phyloP scores from a whole-genome alignment of 306 rosid genomes.

The Cucurbita argyrosperma region DNA sequence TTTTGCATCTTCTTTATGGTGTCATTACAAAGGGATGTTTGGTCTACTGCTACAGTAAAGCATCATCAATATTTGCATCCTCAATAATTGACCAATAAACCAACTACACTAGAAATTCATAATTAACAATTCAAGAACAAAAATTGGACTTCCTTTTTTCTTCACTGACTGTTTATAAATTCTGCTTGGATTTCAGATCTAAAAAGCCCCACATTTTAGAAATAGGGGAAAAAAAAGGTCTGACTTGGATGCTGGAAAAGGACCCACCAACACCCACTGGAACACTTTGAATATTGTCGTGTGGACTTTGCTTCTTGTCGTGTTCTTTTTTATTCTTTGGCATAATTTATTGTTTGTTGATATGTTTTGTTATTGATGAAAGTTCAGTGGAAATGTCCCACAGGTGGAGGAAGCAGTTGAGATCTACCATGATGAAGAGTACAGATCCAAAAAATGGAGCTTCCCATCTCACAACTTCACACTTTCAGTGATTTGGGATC shows the following conservation, averaged over 20 bases:
- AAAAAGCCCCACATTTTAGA: background rate
- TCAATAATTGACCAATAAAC: background rate
- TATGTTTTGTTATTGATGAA: constrained; percentile 3
- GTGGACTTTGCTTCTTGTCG: background rate
- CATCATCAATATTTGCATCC: background rate
- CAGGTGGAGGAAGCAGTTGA: constrained; percentile 64
- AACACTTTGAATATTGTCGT: background rate
- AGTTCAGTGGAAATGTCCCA: constrained; percentile 12
- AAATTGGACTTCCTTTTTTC: background rate
- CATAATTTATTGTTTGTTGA: background rate
- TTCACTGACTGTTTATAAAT: background rate
- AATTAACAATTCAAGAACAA: background rate
- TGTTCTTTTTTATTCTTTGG: constrained; percentile 1
- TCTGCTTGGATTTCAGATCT: background rate
- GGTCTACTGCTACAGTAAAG: background rate
- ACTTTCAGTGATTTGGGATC: constrained; percentile 61
- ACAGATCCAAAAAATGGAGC: constrained; percentile 58
- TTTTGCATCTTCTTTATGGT: background rate
- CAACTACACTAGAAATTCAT: background rate
- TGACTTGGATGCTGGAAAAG: background rate
- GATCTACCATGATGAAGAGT: constrained; percentile 70
- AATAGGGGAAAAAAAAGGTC: background rate
- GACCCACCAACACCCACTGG: background rate
- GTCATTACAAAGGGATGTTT: background rate
- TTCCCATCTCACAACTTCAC: constrained; percentile 72